Percentiles rank a stretch among this genome's conserved stretches.
phyloP scores from a whole-genome alignment of 768 basidiomycete species.

The Rhodotorula paludigena region DNA sequence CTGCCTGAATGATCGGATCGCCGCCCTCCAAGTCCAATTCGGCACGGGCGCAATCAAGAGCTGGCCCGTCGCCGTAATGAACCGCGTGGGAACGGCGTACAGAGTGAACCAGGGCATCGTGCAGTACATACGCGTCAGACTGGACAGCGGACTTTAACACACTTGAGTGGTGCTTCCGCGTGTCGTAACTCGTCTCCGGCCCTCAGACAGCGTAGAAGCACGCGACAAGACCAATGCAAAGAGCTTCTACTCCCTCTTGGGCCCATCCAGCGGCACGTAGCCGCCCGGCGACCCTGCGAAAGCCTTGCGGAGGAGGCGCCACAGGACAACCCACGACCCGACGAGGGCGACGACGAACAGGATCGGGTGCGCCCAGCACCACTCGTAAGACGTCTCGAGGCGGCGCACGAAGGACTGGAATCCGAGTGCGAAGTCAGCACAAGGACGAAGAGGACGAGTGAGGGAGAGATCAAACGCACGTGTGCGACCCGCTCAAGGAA shows the following conservation, averaged over 20 bases:
- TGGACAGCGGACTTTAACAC: too few relatives aligned
- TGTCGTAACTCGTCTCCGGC: too few relatives aligned
- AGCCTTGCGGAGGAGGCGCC: background rate
- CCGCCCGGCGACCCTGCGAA: background rate
- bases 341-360: background rate
- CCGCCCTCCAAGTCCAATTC: too few relatives aligned
- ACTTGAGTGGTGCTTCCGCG: too few relatives aligned
- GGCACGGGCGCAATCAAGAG: too few relatives aligned
- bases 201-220: too few relatives aligned
- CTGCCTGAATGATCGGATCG: too few relatives aligned
- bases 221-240: background rate
- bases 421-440: constrained; percentile 1
- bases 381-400: background rate
- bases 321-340: background rate
- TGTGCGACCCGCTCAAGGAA: constrained; percentile 5
- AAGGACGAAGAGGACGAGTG: constrained; percentile 1
- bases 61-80: too few relatives aligned
- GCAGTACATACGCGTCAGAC: too few relatives aligned
- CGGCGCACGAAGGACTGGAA: background rate
- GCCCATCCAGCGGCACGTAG: background rate
- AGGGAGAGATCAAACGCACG: constrained; percentile 7
- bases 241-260: background rate
- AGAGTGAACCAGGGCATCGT: too few relatives aligned
- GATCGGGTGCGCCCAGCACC: background rate
- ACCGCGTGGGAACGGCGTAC: too few relatives aligned